These are phyloP conservation scores for Saccharum spontaneum DNA, from an alignment of 176 grass and related monocot genomes.

Conservation along the genomic window DNA sequence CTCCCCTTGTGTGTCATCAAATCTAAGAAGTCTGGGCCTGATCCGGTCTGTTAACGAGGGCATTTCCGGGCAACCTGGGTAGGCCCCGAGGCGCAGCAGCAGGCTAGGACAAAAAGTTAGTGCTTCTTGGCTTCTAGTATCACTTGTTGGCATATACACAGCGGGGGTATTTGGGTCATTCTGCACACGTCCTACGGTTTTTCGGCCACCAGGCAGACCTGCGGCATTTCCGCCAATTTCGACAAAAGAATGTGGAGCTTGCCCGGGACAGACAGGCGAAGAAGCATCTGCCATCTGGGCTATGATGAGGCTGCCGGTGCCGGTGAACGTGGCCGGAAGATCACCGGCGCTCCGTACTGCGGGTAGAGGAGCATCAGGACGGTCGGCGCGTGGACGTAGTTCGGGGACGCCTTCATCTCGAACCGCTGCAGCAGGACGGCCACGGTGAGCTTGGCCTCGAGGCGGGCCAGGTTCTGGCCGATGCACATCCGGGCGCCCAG, in stretches of 20 bases:
- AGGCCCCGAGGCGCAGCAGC: conserved; percentile 27
- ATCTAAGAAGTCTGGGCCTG: conserved; percentile 48
- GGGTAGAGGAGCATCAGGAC: conserved; percentile 85
- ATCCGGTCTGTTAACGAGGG: conserved; percentile 73
- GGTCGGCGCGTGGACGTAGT: conserved; percentile 72
- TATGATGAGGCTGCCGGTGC: not conserved
- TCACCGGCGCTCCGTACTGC: conserved; percentile 65
- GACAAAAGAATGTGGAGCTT: not conserved
- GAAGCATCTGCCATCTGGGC: not conserved
- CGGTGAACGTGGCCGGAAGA: conserved; percentile 39
- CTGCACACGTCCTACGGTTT: not conserved
- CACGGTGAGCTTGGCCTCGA: conserved; percentile 74
- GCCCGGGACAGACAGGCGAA: not conserved
- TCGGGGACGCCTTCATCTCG: conserved; percentile 37
- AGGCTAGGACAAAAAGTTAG: conserved; percentile 48
- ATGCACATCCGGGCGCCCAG: conserved; percentile 75
- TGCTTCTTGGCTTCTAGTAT: conserved; percentile 44
- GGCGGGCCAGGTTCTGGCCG: conserved; percentile 63
- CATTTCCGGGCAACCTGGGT: conserved; percentile 59
- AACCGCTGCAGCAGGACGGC: conserved; percentile 61
- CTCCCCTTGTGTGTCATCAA: conserved; percentile 39
- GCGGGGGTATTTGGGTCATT: conserved; percentile 37
- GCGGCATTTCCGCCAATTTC: not conserved
- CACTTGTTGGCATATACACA: conserved; percentile 41
- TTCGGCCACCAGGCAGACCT: no score